Percentiles rank a stretch among this genome's conserved stretches.
These are phyloP conservation scores for Xylariomycetidae sp. DNA, from an alignment of 2,329 filamentous ascomycete genomes.

Conservation along the genomic window DNA sequence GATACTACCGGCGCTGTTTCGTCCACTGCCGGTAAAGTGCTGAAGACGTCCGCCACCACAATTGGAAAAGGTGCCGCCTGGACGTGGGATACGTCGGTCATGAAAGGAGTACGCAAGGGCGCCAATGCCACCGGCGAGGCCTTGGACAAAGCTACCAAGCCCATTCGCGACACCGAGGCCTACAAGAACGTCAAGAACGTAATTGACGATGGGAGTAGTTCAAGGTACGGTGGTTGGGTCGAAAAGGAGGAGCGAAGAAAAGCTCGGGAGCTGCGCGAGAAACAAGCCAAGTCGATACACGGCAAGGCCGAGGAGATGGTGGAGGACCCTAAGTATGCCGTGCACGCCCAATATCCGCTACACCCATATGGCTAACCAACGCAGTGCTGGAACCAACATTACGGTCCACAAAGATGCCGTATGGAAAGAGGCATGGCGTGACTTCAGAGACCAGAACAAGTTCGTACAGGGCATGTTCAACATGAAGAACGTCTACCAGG, in stretches of 20 bases:
- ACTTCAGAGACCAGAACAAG: slow-evolving; percentile 86
- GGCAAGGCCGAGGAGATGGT: slow-evolving; percentile 56
- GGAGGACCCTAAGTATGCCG: slow-evolving; percentile 80
- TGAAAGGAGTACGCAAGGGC: slow-evolving; percentile 84
- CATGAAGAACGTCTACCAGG: slow-evolving; percentile 82
- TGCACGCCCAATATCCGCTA: slow-evolving; percentile 9
- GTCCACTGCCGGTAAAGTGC: slow-evolving; percentile 68
- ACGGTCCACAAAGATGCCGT: slow-evolving; percentile 94
- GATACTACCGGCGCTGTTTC: slow-evolving; percentile 79
- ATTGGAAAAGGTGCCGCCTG: slow-evolving; percentile 88
- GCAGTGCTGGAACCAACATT: slow-evolving; percentile 85
- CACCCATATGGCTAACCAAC: slow-evolving; percentile 23
- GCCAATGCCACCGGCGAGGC: slow-evolving; percentile 80
- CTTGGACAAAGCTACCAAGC: slow-evolving; percentile 90
- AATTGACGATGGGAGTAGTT: slow-evolving; percentile 95
- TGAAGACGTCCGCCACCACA: slow-evolving; percentile 79
- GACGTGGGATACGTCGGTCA: slow-evolving; percentile 94
- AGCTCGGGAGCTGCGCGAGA: slow-evolving; percentile 67
- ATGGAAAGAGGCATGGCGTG: slow-evolving; percentile 97
- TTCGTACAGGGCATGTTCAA: slow-evolving; percentile 83
- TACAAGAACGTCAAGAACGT: slow-evolving; percentile 93
- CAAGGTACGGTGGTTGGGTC: slow-evolving; percentile 90
- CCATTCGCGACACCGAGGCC: slow-evolving; percentile 88
- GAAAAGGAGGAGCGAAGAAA: slow-evolving; percentile 91
- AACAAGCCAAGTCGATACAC: slow-evolving; percentile 46